phyloP scores from a whole-genome alignment of 805 yeast genomes.

The Myxozyma kluyveri region DNA sequence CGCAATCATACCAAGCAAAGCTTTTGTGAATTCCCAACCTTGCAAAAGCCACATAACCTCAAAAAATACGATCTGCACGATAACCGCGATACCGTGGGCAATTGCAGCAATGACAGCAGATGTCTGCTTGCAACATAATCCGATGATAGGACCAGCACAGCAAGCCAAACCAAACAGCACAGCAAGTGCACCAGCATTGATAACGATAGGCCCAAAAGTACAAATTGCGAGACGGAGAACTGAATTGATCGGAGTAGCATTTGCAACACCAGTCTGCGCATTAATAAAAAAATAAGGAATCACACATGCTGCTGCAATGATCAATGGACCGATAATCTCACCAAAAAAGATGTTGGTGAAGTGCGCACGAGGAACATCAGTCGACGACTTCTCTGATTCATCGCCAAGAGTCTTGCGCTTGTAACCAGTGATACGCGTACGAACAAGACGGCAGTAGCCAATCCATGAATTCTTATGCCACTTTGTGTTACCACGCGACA shows the following conservation, averaged over 20 bases:
- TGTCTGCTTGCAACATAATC: conserved; percentile 93
- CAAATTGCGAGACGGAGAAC: conserved; percentile 57
- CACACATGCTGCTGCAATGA: conserved; percentile 66
- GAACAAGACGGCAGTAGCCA: conserved; percentile 64
- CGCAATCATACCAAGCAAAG: conserved; percentile 81
- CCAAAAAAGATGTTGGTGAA: conserved; percentile 74
- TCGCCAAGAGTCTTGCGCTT: conserved; percentile 70
- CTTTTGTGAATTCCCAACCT: conserved; percentile 84
- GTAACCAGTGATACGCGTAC: conserved; percentile 91
- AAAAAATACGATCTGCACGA: conserved; percentile 82
- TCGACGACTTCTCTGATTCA: conserved; percentile 61
- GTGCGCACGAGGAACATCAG: conserved; percentile 71
- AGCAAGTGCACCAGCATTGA: conserved; percentile 81
- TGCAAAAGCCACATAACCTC: conserved; percentile 96
- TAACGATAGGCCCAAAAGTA: conserved; percentile 82
- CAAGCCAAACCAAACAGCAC: conserved; percentile 82
- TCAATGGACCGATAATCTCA: conserved; percentile 70
- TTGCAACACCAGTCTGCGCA: conserved; percentile 76
- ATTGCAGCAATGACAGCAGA: conserved; percentile 93
- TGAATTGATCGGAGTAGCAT: conserved; percentile 50
- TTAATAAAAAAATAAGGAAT: conserved; percentile 78
- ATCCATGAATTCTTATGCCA: conserved; percentile 78
- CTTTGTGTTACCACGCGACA: conserved; percentile 71
- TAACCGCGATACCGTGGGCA: conserved; percentile 92
- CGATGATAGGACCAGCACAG: conserved; percentile 95